Base-by-base conservation (phyloP, 129 eudicot species). In the Solidago caesia region DNA sequence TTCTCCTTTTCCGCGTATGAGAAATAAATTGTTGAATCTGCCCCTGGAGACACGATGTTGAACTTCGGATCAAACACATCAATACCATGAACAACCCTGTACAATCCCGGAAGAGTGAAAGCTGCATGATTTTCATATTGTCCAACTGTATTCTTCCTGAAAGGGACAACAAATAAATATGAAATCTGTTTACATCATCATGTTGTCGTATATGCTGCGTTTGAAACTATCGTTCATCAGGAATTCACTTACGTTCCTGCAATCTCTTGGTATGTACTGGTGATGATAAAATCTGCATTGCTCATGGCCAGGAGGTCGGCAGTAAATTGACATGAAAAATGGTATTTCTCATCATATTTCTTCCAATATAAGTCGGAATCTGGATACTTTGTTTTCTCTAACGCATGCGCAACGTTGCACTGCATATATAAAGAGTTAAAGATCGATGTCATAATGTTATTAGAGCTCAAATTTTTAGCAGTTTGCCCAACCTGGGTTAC, bases 1-100 rank as follows among this genome's bases (percentile, higher is more conserved):
- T 61, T 89, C 59, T 85, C 99, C 49, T 85, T 79, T 42, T 91
- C 96, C 11, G 87, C 44, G 71, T 87, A 88, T 4, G 97, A 79
- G 68, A 95, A 95, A 78, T 95, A 95, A 47, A 95, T 95, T 70
- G 79, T 33, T 86, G 79, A 83, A 80, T 91, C 97, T 60, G 99
- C 96, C 76, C 97, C 99, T 56, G 99, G 99, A 25, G 99, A 95
- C 55, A 95, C 99, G 26, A 95, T 95, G 82, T 95, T 95, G 88
- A 95, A 95, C 83, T 95, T 95, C 14, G 99, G 96, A 79, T 95
- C 99, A 49, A 95, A 95, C n/a, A 95, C 99, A 66, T 95, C 94
- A 27, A 95, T 84, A 5, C 99, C 99, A 60, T 91, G 96, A 68
- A 95, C 99, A 62, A 95, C 99, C 63, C 99, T 89, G 78, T 95